Conservation (phyloP, 1,139 yeast genomes). For the Scheffersomyces parashehatae region DNA sequence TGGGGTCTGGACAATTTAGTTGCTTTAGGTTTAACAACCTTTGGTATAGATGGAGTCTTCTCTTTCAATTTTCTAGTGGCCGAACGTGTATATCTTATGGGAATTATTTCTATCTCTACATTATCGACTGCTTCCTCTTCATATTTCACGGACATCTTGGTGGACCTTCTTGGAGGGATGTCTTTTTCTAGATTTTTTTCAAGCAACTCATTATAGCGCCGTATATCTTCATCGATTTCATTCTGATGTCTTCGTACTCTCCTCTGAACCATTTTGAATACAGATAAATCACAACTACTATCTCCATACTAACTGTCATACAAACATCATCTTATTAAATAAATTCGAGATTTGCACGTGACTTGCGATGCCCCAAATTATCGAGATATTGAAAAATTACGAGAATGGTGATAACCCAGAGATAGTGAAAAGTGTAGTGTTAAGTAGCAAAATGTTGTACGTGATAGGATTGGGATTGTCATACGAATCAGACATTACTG, state of each 20-base stretch:
- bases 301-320: too few species aligned
- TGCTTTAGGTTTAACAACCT: too few species aligned
- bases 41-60: not conserved
- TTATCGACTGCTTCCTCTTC: not conserved
- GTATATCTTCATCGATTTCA: slow-evolving; percentile 20
- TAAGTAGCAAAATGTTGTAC: slow-evolving; percentile 62
- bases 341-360: slow-evolving; percentile 6
- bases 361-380: not conserved
- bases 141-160: not conserved
- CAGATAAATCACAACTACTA: too few species aligned
- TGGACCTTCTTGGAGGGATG: slow-evolving; percentile 25
- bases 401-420: too few species aligned
- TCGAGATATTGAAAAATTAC: too few species aligned
- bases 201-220: slow-evolving; percentile 20
- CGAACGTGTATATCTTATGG: not conserved
- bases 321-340: too few species aligned
- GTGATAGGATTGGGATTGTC: slow-evolving; percentile 91
- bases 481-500: slow-evolving; percentile 87
- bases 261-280: not conserved
- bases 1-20: too few species aligned
- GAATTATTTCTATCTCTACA: not conserved
- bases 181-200: slow-evolving; percentile 20
- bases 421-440: too few species aligned
- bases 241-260: slow-evolving; percentile 10
- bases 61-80: not conserved